Percentiles rank a stretch among this genome's conserved stretches.
phyloP scores from a whole-genome alignment of 2,329 filamentous ascomycete species.

The Fusarium sp. region DNA sequence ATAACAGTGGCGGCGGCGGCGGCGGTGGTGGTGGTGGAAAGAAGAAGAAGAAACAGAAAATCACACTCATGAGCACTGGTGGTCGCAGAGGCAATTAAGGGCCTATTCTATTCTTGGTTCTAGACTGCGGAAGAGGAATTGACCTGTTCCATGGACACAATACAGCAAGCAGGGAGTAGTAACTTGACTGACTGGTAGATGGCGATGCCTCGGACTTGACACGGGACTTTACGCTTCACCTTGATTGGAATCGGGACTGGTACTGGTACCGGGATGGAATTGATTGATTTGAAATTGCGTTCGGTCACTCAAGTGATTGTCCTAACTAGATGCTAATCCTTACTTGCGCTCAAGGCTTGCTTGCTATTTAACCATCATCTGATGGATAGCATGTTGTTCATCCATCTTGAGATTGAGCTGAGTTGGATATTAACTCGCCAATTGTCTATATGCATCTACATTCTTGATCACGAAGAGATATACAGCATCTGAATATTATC shows the following conservation, averaged over 20 bases:
- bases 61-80: constrained; percentile 77
- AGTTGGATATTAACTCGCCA: background rate
- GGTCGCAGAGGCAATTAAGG: constrained; percentile 59
- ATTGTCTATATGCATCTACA: background rate
- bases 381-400: background rate
- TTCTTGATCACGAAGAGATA: background rate
- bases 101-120: constrained; percentile 5
- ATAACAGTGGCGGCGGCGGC: constrained; percentile 37
- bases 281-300: background rate
- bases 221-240: background rate
- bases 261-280: background rate
- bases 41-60: constrained; percentile 80
- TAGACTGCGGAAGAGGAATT: background rate
- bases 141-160: background rate
- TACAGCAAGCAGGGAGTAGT: constrained; percentile 2
- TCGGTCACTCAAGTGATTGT: constrained; percentile 4
- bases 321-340: constrained; percentile 7
- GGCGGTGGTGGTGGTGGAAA: constrained; percentile 55
- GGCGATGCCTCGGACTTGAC: constrained; percentile 3
- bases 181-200: constrained; percentile 6
- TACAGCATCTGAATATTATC: background rate
- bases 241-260: background rate
- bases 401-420: background rate
- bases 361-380: background rate
- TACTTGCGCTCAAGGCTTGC: background rate